Base-by-base conservation (phyloP, 768 basidiomycete genomes). In the Tylopilus cervinicoccineus region DNA sequence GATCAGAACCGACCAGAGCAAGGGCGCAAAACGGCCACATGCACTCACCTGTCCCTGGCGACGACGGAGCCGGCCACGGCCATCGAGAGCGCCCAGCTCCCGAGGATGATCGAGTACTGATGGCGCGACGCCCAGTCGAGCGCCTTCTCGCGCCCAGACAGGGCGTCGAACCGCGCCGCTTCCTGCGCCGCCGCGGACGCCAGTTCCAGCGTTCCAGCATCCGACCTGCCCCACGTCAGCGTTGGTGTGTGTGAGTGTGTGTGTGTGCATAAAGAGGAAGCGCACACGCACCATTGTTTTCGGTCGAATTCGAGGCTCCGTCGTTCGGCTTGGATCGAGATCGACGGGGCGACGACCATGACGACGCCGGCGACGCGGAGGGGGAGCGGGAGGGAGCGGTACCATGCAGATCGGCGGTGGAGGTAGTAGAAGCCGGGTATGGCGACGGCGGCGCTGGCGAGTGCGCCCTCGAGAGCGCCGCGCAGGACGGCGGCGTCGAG, bases 301-400 rank as follows among this genome's bases (percentile, higher is more conserved):
- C 74, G 70, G 52, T 90, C 85, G 53, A 77, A 90, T 50, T 78
- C 74, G 31, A 83, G 66, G 26, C 80, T 79, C 11, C 84, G 80
- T 4, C 80, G 76, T 59, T 92, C 89, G 6, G 84, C 89, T 52
- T 84, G 80, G 37, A 92, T 86, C 17, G 84, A 77, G 19, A 85
- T 69, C 38, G 76, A 67, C 0, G 89, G 89, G 0, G 81, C 80
- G 41, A 83, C 75, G 48, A 88, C 47, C 42, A 87, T 71, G 45
- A 91, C 73, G n/a, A 81, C 68, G 14, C 84, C 84, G 1, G 90
- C 72, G 0, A 79, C 72, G 59, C 91, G 91, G 36, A 92, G 71
- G 0, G 85, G 79, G 0, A 78, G 62, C 0, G 86, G 87, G 0
- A 92, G 73, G 0, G 70, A 57, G 51, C 83, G 79, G 63, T 87